These are phyloP conservation scores for Microcera coccophila DNA, from an alignment of 2,329 filamentous ascomycete species.

Conservation along the genomic window DNA sequence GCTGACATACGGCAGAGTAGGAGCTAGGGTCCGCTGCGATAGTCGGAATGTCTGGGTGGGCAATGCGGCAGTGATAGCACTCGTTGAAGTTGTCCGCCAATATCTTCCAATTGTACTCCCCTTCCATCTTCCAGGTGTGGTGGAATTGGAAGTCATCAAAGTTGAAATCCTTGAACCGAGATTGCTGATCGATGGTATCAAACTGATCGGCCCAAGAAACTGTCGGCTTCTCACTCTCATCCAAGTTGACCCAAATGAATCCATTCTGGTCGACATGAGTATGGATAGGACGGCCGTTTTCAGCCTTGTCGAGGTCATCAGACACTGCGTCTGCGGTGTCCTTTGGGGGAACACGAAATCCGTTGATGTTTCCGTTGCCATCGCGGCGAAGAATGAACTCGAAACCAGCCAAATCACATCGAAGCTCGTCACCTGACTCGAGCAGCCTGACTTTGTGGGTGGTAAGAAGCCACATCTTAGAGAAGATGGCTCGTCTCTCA, in stretches of 20 bases:
- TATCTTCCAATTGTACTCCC: constrained; percentile 56
- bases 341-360: too few relatives aligned
- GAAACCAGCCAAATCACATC: too few relatives aligned
- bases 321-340: too few relatives aligned
- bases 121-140: constrained; percentile 53
- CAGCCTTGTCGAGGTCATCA: constrained; percentile 39
- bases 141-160: constrained; percentile 52
- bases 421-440: too few relatives aligned
- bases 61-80: constrained; percentile 57
- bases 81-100: constrained; percentile 60
- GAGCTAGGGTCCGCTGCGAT: constrained; percentile 56
- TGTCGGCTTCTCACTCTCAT: constrained; percentile 40
- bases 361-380: too few relatives aligned
- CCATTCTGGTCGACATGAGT: constrained; percentile 42
- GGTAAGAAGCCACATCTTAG: constrained; percentile 13
- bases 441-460: too few relatives aligned
- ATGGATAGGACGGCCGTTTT: constrained; percentile 44
- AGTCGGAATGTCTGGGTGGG: constrained; percentile 53
- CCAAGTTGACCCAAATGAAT: constrained; percentile 51
- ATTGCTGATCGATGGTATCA: constrained; percentile 40
- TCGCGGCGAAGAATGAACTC: too few relatives aligned
- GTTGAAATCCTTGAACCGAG: constrained; percentile 41
- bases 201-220: constrained; percentile 50
- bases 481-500: constrained; percentile 12
- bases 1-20: constrained; percentile 49